phyloP scores from a whole-genome alignment of 2,329 filamentous ascomycete species.

The Coniochaeta sp. region DNA sequence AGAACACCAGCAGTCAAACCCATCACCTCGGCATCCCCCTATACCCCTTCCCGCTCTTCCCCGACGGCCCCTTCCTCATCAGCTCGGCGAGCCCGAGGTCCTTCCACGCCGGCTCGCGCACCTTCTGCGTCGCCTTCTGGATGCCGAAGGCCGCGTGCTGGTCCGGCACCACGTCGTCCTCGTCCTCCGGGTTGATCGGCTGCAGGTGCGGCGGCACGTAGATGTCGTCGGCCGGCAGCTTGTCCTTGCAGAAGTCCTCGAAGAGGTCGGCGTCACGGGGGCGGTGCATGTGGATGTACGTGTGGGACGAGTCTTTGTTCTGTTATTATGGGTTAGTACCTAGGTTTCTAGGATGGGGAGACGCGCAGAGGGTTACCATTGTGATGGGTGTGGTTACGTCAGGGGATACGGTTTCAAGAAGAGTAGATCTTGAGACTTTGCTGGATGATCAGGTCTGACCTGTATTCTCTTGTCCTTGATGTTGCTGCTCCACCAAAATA shows the following conservation, averaged over 20 bases:
- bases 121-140: slow-evolving; percentile 67
- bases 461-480: not conserved
- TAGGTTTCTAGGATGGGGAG: not conserved
- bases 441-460: too few species aligned
- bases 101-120: slow-evolving; percentile 68
- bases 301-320: slow-evolving; percentile 71
- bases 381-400: not conserved
- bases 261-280: slow-evolving; percentile 71
- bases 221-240: slow-evolving; percentile 69
- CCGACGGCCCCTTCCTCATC: slow-evolving; percentile 53
- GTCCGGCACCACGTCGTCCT: slow-evolving; percentile 82
- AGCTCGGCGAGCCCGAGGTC: slow-evolving; percentile 68
- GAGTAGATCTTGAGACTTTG: not conserved
- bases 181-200: slow-evolving; percentile 79
- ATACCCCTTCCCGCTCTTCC: slow-evolving; percentile 13
- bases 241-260: slow-evolving; percentile 67
- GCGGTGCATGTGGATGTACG: slow-evolving; percentile 67
- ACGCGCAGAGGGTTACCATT: not conserved
- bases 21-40: slow-evolving; percentile 26
- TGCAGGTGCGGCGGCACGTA: slow-evolving; percentile 75
- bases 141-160: slow-evolving; percentile 86
- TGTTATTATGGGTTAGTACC: slow-evolving; percentile 20
- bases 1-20: not conserved
- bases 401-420: not conserved
- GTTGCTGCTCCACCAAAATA: not conserved